phyloP scores from a whole-genome alignment of 768 basidiomycete genomes.

The Dentipellis fragilis region DNA sequence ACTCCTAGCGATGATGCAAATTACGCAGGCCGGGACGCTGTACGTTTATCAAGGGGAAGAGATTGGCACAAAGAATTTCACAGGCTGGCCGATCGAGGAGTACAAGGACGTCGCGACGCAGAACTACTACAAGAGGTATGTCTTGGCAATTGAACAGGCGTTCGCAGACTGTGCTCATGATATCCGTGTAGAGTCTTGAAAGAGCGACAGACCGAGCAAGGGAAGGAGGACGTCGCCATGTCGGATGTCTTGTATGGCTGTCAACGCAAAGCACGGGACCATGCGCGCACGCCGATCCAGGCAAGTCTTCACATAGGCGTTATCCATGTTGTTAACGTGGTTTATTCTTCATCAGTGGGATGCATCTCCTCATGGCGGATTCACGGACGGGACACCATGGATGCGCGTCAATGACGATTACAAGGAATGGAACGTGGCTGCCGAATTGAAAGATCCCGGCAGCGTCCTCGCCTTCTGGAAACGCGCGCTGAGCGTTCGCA shows the following conservation, averaged over 20 bases:
- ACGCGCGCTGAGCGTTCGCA: constrained; percentile 40
- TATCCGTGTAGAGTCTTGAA: constrained; percentile 29
- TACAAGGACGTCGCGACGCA: constrained; percentile 61
- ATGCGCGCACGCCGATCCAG: constrained; percentile 64
- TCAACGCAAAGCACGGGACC: constrained; percentile 58
- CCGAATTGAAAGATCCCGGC: constrained; percentile 34
- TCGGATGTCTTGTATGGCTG: constrained; percentile 47
- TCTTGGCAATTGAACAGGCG: no score
- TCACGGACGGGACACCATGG: constrained; percentile 59
- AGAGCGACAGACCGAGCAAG: constrained; percentile 21
- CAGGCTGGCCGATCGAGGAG: constrained; percentile 57
- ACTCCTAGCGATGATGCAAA: constrained; percentile 51
- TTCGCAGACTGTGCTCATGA: constrained; percentile 1
- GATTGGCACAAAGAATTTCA: constrained; percentile 54
- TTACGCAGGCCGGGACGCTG: constrained; percentile 53
- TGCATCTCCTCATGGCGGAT: constrained; percentile 43
- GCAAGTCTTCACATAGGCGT: constrained; percentile 19
- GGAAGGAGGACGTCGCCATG: constrained; percentile 43
- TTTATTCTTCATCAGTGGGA: constrained; percentile 40
- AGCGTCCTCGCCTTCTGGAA: constrained; percentile 59
- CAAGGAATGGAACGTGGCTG: constrained; percentile 43
- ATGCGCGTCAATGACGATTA: constrained; percentile 70
- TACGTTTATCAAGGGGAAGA: constrained; percentile 75
- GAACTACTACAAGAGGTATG: constrained; percentile 51
- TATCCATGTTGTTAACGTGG: not conserved